Evolutionary conservation across 352 stramenopile species (phyloP), one percentile per base, ranked within the genome.

Genomic region (Globisporangium nunn): DNA sequence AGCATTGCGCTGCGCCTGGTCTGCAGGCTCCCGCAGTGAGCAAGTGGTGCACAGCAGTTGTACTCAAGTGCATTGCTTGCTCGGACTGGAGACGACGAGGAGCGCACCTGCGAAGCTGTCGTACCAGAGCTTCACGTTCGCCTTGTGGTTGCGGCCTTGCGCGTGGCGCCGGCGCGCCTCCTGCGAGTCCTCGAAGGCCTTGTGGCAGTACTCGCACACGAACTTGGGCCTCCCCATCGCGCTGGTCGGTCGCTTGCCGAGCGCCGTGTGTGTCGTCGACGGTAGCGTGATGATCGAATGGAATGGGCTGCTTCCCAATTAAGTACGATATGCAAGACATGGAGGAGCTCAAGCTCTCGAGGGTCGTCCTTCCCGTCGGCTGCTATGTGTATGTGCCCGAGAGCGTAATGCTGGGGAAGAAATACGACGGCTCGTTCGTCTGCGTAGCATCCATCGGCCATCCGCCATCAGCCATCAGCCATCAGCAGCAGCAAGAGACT

Each of bases 61-160:
- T 23, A 23, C 23, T 23, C 23, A 23, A 23, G 23, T 23, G 23
- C 23, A 23, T 23, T 23, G 23, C 23, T 23, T 23, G 23, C 23
- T 23, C 23, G 0, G 23, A 23, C 23, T 23, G 33, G 10, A 37
- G 33, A 5, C 17, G 12, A 28, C 11, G 18, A 40, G 66, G 11
- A 66, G 87, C 71, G 12, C 70, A 89, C 79, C 81, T 72, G 66
- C 61, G 55, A 91, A 81, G 64, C 80, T 87, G 62, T 87, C 82
- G 70, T 87, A 92, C 78, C 78, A 94, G 50, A 90, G 72, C 56
- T 92, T 90, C 46, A 94, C 84, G 63, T 94, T 94, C 18, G 71
- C 56, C 55, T 83, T 87, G 63, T 94, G 84, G 55, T 78, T 85
- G 53, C 84, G 80, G 0, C 84, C 84, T 8, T 63, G 70, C 39